Evolutionary conservation across 2,329 filamentous ascomycete species (phyloP), one percentile per base, ranked within the genome.

Genomic region (Neonectria neomacrospora): DNA sequence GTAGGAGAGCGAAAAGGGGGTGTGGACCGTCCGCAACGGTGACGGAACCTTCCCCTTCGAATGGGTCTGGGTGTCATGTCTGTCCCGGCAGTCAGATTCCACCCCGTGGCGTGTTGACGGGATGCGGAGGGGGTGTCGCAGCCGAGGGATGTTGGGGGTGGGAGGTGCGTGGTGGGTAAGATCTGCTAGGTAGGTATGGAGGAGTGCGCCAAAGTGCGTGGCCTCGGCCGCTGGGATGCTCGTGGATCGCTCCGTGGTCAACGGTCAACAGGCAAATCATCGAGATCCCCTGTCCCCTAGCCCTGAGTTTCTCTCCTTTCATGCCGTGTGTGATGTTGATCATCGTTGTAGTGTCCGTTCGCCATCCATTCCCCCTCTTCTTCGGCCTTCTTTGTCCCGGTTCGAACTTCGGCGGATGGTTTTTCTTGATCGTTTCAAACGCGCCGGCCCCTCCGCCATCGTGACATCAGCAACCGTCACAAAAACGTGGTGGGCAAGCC

Each of bases 241-340:
- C 66, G 65, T 71, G 71, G 71, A 71, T 72, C 71, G 64, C 71
- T 69, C 68, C 66, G 69, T 67, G 67, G 69, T 70, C 69, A 74
- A 74, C 72, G 71, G 70, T 73, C 72, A 62, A 72, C 69, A 66
- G 58, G 67, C 47, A 65, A 69, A 68, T 68, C 64, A 63, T 54
- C 56, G 26, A 53, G 50, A 71, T 62, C 71, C 71, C 34, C 57
- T 69, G 71, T 57, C 67, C 67, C 67, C 63, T 67, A 57, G 41
- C 32, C 51, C 44, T 65, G 45, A 51, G 61, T 57, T 61, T 69
- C 59, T 50, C 62, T 66, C 67, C 62, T 66, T 63, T 63, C 64
- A 53, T 65, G 60, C 51, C 58, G 55, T 63, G 60, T 58, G 65
- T 71, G 59, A 47, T 66, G 69, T 68, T 67, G 63, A 65, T 65